These are phyloP conservation scores for Cadophora luteo-olivacea DNA, from an alignment of 2,329 filamentous ascomycete genomes.

Conservation along the genomic window DNA sequence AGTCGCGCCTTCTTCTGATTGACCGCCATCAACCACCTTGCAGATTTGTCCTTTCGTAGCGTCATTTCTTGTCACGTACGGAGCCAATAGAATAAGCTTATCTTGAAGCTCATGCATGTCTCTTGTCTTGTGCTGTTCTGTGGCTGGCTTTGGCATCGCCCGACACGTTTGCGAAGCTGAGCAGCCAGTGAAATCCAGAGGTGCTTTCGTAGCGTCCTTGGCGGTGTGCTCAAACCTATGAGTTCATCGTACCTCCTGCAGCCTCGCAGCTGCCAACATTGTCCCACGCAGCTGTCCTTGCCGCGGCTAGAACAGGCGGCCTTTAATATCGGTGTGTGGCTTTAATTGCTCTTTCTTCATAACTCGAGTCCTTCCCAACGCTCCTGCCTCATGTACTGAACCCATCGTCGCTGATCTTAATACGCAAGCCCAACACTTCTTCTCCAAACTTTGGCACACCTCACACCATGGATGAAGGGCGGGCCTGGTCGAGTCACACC, in stretches of 20 bases:
- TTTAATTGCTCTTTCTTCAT: background rate
- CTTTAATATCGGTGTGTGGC: background rate
- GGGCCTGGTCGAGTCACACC: background rate
- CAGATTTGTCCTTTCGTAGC: background rate
- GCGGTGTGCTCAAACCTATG: background rate
- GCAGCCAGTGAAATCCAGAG: background rate
- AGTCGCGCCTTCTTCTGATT: background rate
- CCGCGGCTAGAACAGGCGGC: background rate
- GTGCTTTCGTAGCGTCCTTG: constrained; percentile 11
- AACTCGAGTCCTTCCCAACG: background rate
- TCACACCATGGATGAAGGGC: background rate
- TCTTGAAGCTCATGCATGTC: background rate
- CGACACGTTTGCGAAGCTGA: background rate
- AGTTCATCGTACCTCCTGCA: background rate
- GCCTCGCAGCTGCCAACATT: background rate
- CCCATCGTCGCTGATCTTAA: too few relatives aligned
- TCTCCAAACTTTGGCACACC: background rate
- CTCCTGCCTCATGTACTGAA: too few relatives aligned
- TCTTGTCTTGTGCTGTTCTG: background rate
- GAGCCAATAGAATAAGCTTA: background rate
- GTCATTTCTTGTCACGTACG: background rate
- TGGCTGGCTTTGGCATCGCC: background rate
- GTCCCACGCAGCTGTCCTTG: background rate
- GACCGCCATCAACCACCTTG: background rate
- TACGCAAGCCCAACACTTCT: too few relatives aligned